Percentiles rank a stretch among this genome's conserved stretches.
Evolutionary conservation across 441 rosid genomes (phyloP).

Genomic region (Aleurites moluccanus): DNA sequence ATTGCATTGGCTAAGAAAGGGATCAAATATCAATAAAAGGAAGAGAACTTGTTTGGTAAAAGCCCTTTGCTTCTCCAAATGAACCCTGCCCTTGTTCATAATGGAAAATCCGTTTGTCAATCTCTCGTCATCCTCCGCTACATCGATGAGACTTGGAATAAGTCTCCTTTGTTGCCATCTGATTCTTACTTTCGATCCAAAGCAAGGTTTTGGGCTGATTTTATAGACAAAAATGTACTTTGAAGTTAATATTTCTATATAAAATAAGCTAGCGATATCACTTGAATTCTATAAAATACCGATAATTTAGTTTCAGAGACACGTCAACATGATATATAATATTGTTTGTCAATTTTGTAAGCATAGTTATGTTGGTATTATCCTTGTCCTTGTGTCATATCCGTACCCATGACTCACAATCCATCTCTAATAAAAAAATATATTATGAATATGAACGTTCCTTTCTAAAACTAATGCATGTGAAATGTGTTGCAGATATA

Average conservation of each 20-base stretch:
- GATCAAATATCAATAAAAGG: constrained; percentile 16
- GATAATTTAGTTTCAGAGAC: no score
- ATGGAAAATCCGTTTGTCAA: constrained; percentile 24
- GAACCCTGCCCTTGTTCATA: constrained; percentile 26
- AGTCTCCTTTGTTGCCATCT: constrained; percentile 19
- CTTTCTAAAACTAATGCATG: not conserved
- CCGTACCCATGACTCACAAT: no score
- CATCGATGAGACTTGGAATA: constrained; percentile 21
- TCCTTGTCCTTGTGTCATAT: no score
- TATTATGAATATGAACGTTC: not conserved
- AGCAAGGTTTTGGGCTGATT: constrained; percentile 37
- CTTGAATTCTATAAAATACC: no score
- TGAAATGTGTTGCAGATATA: not conserved
- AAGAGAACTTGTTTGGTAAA: constrained; percentile 9
- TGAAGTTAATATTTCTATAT: no score
- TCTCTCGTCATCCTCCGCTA: constrained; percentile 24
- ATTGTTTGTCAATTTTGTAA: no score
- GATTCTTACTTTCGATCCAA: constrained; percentile 20
- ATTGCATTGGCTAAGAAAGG: constrained; percentile 22
- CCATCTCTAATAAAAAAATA: not conserved
- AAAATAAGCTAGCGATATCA: no score
- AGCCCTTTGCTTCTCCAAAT: constrained; percentile 23
- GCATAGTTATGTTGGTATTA: no score
- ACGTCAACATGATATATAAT: no score
- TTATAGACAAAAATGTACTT: constrained; percentile 47